A percentile compares a stretch with the other conserved stretches of the same genome.
Conservation (phyloP, 768 basidiomycete species). For the Tephrocybe sp. region DNA sequence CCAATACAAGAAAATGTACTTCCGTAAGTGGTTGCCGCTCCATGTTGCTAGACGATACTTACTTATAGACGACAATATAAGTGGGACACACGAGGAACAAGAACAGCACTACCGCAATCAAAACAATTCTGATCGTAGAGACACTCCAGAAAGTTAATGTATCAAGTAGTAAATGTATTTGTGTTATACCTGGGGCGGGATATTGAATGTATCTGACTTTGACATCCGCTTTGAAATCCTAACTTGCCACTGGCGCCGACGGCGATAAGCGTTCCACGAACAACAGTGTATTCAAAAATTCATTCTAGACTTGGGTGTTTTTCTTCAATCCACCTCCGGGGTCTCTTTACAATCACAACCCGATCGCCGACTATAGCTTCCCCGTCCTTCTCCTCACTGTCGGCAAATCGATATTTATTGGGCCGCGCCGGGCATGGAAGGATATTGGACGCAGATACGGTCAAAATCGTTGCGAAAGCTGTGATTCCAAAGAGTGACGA, state of each 20-base stretch:
- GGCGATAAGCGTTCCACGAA: too few relatives aligned
- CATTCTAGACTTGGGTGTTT: constrained; percentile 37
- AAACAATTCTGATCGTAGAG: constrained; percentile 25
- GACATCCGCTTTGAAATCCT: too few relatives aligned
- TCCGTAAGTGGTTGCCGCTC: constrained; percentile 38
- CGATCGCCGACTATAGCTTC: constrained; percentile 26
- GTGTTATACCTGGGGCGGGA: constrained; percentile 4
- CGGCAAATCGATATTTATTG: constrained; percentile 56
- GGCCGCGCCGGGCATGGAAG: constrained; percentile 78
- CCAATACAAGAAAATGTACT: constrained; percentile 74
- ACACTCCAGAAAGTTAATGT: constrained; percentile 23
- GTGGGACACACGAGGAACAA: constrained; percentile 63
- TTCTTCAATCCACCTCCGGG: constrained; percentile 83
- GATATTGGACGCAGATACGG: constrained; percentile 76
- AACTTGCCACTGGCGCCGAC: too few relatives aligned
- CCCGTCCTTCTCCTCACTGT: constrained; percentile 39
- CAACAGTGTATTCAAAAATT: too few relatives aligned
- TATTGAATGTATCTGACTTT: too few relatives aligned
- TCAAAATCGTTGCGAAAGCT: constrained; percentile 73
- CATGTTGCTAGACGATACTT: constrained; percentile 1
- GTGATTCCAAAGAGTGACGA: constrained; percentile 80
- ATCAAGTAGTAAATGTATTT: constrained; percentile 24
- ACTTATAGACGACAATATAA: constrained; percentile 21
- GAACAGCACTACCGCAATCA: constrained; percentile 52
- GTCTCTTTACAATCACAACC: constrained; percentile 56